Percentiles rank a stretch among this genome's conserved stretches.
These are phyloP conservation scores for Westerdykella aurantiaca DNA, from an alignment of 2,329 filamentous ascomycete genomes.

Conservation along the genomic window DNA sequence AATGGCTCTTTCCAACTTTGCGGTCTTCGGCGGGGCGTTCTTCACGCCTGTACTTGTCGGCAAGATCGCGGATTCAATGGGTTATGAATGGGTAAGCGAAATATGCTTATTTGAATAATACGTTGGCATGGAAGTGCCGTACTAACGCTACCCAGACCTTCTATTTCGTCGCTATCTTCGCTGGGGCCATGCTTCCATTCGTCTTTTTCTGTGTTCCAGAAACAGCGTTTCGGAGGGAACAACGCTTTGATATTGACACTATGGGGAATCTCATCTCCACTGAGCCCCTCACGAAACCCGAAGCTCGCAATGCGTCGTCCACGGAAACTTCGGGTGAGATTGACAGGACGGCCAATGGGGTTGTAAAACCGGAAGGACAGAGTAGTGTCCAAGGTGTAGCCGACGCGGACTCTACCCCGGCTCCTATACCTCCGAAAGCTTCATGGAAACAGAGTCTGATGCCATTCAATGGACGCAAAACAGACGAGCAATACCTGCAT, in stretches of 20 bases:
- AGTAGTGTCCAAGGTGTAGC: background rate
- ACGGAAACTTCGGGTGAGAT: slow-evolving; percentile 1
- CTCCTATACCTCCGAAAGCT: slow-evolving; percentile 41
- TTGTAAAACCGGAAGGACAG: slow-evolving; percentile 1
- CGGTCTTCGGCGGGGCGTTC: slow-evolving; percentile 66
- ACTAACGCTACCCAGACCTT: slow-evolving; percentile 50
- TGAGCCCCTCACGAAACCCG: slow-evolving; percentile 2
- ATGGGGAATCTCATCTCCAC: slow-evolving; percentile 26
- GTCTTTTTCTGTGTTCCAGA: slow-evolving; percentile 79
- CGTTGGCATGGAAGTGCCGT: background rate
- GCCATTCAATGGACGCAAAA: slow-evolving; percentile 76
- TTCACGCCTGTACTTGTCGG: slow-evolving; percentile 86
- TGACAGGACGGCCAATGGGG: background rate
- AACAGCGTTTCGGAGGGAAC: slow-evolving; percentile 67
- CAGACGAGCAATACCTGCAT: slow-evolving; percentile 65
- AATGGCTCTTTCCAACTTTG: slow-evolving; percentile 74
- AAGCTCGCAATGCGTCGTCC: background rate
- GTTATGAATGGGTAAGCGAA: slow-evolving; percentile 63
- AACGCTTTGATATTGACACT: slow-evolving; percentile 64
- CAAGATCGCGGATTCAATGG: slow-evolving; percentile 68
- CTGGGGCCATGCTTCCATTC: slow-evolving; percentile 61
- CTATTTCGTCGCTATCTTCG: slow-evolving; percentile 81
- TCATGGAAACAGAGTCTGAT: slow-evolving; percentile 57
- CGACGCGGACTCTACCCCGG: background rate
- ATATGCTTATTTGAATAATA: background rate